A percentile compares a stretch with the other conserved stretches of the same genome.
phyloP scores from a whole-genome alignment of 2,329 filamentous ascomycete species.

The Neonectria magnoliae region DNA sequence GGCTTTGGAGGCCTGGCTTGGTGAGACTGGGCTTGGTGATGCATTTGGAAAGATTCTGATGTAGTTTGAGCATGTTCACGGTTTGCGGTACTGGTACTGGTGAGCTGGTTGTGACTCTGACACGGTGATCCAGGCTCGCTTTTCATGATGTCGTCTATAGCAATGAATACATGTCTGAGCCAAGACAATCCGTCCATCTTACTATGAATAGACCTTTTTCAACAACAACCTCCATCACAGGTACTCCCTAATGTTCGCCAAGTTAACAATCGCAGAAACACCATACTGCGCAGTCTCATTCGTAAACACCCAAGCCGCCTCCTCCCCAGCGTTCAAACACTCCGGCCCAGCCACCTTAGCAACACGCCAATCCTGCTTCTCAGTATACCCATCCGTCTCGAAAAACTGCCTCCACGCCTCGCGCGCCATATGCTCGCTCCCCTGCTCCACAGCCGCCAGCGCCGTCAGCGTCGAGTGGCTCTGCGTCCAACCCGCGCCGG shows the following conservation, averaged over 20 bases:
- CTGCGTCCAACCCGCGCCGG: constrained; percentile 23
- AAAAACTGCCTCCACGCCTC: constrained; percentile 32
- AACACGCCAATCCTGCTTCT: constrained; percentile 17
- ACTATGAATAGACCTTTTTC: too few species aligned
- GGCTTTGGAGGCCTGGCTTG: constrained; percentile 61
- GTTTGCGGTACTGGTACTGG: too few species aligned
- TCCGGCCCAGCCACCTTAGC: constrained; percentile 18
- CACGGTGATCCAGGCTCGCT: too few species aligned
- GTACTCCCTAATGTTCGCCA: constrained; percentile 27
- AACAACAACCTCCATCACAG: not conserved
- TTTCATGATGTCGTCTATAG: too few species aligned
- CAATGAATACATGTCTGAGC: too few species aligned
- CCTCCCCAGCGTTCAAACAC: constrained; percentile 23
- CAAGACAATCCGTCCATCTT: too few species aligned
- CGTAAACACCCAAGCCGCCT: constrained; percentile 25
- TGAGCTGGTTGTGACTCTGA: too few species aligned
- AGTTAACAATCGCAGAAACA: constrained; percentile 27
- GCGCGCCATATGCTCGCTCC: constrained; percentile 13
- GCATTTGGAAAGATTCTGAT: constrained; percentile 42
- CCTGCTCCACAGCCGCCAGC: constrained; percentile 27
- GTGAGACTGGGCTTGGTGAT: constrained; percentile 44
- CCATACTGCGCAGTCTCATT: constrained; percentile 31
- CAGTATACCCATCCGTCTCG: constrained; percentile 25
- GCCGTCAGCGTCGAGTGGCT: constrained; percentile 33
- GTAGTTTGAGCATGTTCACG: constrained; percentile 12